Evolutionary conservation across 345 rosid genomes (phyloP), one percentile per base, ranked within the genome.

Genomic region (Jatropha curcas): DNA sequence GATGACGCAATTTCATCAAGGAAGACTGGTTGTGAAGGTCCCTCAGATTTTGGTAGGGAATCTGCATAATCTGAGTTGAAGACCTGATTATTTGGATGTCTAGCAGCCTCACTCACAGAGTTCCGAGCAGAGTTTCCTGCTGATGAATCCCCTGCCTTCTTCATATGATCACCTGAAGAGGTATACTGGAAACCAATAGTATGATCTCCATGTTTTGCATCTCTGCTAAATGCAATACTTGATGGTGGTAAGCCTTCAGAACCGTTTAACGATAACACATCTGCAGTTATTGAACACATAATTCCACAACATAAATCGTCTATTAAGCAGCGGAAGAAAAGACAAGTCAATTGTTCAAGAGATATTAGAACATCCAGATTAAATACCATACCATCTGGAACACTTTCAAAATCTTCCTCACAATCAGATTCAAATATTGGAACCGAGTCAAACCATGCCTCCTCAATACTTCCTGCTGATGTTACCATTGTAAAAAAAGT

Each of bases 1-100:
- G 48, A 73, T 80, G 85, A 57, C 81, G 81, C 64, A 33, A 79
- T 20, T 92, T 87, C 90, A 64, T 90, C 90, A 1, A 86, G 73
- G 35, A 77, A 80, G 34, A 88, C 97, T 46, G 85, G 81, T 81
- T 84, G 83, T 19, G 60, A 60, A 46, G 64, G 25, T 52, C 57
- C 80, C 48, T 67, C 76, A 31, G 57, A 67, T 50, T 71, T 77
- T 50, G 76, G 50, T 30, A 57, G 75, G 64, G 81, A 60, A 74
- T 80, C 85, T 53, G 53, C 72, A 57, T 75, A 74, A 52, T 79
- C 86, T 0, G 80, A 67, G 73, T 78, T 53, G 46, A 45, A 48
- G 68, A 65, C 77, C 65, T 69, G 86, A 79, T 39, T 76, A 74
- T 68, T 78, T 33, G 75, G 63, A 78, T 22, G 68, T 74, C 33